phyloP scores from a whole-genome alignment of 179 eudicot species.

The Silene noctiflora region DNA sequence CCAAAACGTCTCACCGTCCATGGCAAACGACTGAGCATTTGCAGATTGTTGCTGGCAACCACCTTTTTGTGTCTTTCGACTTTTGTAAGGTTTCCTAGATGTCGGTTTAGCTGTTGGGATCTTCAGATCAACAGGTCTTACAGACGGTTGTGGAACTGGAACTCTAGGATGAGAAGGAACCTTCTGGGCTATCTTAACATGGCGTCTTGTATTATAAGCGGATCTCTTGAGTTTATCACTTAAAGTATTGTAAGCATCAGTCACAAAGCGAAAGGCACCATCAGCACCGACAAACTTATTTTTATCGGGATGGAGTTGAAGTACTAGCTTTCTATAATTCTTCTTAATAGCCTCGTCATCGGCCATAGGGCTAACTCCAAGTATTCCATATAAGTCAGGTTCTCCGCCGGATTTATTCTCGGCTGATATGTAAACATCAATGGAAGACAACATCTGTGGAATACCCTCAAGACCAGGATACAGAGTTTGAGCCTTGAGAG shows the following conservation, averaged over 20 bases:
- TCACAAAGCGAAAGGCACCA: conserved; percentile 40
- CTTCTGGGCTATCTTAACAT: conserved; percentile 21
- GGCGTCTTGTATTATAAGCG: conserved; percentile 31
- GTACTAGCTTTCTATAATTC: conserved; percentile 30
- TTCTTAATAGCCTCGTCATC: conserved; percentile 32
- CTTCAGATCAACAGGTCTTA: conserved; percentile 20
- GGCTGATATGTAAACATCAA: conserved; percentile 31
- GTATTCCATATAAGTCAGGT: conserved; percentile 41
- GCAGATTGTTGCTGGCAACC: conserved; percentile 17
- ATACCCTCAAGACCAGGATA: conserved; percentile 40
- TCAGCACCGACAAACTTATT: conserved; percentile 39
- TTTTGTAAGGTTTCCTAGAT: not conserved
- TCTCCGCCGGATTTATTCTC: conserved; percentile 29
- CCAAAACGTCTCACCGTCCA: conserved; percentile 35
- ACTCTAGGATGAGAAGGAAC: conserved; percentile 19
- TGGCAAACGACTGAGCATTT: conserved; percentile 7
- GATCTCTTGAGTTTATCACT: conserved; percentile 32
- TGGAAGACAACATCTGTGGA: conserved; percentile 29
- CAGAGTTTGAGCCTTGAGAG: conserved; percentile 38
- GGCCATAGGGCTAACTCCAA: conserved; percentile 31
- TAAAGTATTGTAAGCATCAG: conserved; percentile 31
- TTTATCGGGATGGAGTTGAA: conserved; percentile 43
- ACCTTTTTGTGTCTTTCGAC: conserved; percentile 6
- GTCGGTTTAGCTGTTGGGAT: conserved; percentile 11
- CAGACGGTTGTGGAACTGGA: conserved; percentile 19